Conservation (phyloP, 768 basidiomycete genomes). For the Phylloporus arenicola region DNA sequence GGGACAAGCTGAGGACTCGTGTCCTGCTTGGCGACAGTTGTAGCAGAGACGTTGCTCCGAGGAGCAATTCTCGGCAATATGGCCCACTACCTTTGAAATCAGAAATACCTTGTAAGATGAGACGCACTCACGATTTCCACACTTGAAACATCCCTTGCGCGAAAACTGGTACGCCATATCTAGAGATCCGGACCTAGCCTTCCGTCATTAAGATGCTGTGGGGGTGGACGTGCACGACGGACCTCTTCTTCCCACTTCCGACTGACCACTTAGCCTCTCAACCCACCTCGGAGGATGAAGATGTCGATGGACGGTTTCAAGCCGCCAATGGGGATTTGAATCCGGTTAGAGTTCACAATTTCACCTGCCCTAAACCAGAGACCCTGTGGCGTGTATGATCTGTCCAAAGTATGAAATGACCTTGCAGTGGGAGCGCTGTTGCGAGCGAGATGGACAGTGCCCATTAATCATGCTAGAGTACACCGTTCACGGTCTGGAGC, state of each 20-base stretch:
- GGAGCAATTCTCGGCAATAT: constrained; percentile 89
- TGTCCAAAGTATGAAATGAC: constrained; percentile 6
- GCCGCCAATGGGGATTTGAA: constrained; percentile 14
- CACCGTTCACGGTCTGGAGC: constrained; percentile 10
- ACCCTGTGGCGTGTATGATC: constrained; percentile 27
- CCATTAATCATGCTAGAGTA: constrained; percentile 5
- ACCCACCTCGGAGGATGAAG: constrained; percentile 60
- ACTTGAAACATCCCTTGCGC: constrained; percentile 90
- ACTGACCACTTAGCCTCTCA: constrained; percentile 59
- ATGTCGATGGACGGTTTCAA: constrained; percentile 31
- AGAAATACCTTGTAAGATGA: constrained; percentile 8
- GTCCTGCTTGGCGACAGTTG: constrained; percentile 93
- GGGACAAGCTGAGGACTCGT: constrained; percentile 85
- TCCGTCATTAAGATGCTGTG: constrained; percentile 30
- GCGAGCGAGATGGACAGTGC: constrained; percentile 4
- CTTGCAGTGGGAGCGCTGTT: background rate
- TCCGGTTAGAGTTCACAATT: constrained; percentile 10
- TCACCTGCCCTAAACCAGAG: constrained; percentile 32
- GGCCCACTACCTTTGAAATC: constrained; percentile 57
- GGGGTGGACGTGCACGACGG: constrained; percentile 11
- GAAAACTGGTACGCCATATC: constrained; percentile 78
- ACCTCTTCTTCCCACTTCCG: constrained; percentile 76
- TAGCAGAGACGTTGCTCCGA: constrained; percentile 88
- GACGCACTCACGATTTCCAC: constrained; percentile 73
- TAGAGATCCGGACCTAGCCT: constrained; percentile 39